Base-by-base conservation (phyloP, 2,329 filamentous ascomycete species). In the Microthyrium microscopicum region DNA sequence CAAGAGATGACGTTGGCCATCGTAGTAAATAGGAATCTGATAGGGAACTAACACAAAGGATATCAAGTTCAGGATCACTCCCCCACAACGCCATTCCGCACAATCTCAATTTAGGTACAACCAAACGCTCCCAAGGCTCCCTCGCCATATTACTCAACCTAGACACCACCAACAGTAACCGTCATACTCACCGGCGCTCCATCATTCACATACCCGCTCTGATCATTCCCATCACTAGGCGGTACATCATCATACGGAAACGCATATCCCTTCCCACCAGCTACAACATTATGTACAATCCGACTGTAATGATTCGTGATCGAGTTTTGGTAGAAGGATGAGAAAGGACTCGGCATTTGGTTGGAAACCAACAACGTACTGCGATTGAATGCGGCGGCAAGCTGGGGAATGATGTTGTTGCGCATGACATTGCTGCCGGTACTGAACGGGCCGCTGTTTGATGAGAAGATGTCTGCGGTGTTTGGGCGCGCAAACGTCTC, bases 351-450 rank as follows among this genome's bases (percentile, higher is more conserved):
- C 34, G 61, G 50, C 45, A 60, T 46, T 40, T 46, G 45, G 9
- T 56, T 52, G 6, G 52, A 50, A 5, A 53, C 47, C 31, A 79
- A 53, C 39, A 89, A 54, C 8, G 77, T 85, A 21, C 68, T 73
- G 16, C 81, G 66, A 54, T 85, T 83, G 46, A 87, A 70, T 1
- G 76, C 78, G 1, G 81, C 80, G 0, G 76, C 68, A 11, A 89
- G 56, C n/a, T 81, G 65, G 0, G 82, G 77, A 6, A 74, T 73
- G 36, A 85, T 67, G 26, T 73, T 73, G 39, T 61, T 61, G 13
- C 58, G 55, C 36, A 55, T 52, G 4, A 45, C 46, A 9, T 54
- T 55, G 3, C 46, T 44, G 39, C 65, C 46, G 29, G 57, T 46
- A 41, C 59, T 56, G 42, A 77, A 77, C 0, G 72, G 70, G 0